Base-by-base conservation (phyloP, 1,284 basidiomycete species). In the Fistulinella cinereoalba region DNA sequence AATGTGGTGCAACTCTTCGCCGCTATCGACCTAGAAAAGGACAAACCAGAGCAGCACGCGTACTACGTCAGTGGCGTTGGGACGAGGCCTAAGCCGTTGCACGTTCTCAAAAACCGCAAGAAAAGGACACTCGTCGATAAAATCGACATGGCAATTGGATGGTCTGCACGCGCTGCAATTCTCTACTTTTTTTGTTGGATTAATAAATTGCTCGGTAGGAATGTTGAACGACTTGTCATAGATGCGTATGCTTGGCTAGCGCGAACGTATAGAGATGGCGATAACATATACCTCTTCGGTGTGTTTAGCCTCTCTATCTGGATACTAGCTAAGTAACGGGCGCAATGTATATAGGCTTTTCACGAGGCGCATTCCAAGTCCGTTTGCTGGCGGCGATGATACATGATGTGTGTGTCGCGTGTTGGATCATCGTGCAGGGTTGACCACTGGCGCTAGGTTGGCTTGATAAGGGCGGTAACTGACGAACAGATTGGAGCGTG, bases 211-310 rank as follows among this genome's bases (percentile, higher is more conserved):
- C n/a, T n/a, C n/a, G n/a, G n/a, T n/a, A 61, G 59, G 60, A 63
- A 55, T 24, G 49, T 55, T 46, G 58, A 62, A 52, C 67, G 53
- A 53, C 63, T 48, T 5, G 51, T 55, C 33, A 67, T 65, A 27
- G 50, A 55, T 25, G 73, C 66, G 0, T 75, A 75, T 54, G 57
- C 60, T 3, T 75, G 73, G 74, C 47, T 75, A 7, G 60, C 71
- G 3, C 61, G 66, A 19, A 57, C 47, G 22, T 74, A 74, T 48
- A 34, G 53, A 21, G 51, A 56, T n/a, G 69, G 70, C 1, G 73
- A 74, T 46, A 53, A 52, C 10, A 74, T 76, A n/a, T n/a, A n/a
- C n/a, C n/a, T n/a, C n/a, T n/a, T n/a, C n/a, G n/a, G n/a, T n/a
- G n/a, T n/a, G n/a, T n/a, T n/a, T 16, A 1, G 3, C 29, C 38